Conservation (phyloP, 441 rosid species). For the Populus tomentosa region DNA sequence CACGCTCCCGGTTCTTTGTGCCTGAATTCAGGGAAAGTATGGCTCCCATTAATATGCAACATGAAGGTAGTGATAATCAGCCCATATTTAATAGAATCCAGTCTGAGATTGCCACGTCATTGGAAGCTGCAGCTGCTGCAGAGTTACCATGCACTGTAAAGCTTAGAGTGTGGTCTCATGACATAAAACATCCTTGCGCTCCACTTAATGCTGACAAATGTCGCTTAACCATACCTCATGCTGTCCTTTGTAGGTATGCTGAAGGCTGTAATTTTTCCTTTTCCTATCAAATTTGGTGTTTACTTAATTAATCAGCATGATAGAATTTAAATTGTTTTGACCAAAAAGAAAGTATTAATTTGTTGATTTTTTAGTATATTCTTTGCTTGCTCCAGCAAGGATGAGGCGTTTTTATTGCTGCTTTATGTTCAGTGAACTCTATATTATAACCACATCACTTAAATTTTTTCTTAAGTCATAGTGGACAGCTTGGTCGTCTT, state of each 20-base stretch:
- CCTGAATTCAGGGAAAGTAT: conserved; percentile 46
- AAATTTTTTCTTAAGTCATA: neutral
- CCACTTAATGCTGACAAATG: conserved; percentile 49
- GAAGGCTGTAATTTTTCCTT: conserved; percentile 8
- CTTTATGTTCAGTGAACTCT: neutral
- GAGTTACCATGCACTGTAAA: conserved; percentile 90
- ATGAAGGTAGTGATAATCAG: conserved; percentile 40
- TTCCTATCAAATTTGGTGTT: neutral
- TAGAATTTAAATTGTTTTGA: neutral
- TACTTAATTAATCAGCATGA: neutral
- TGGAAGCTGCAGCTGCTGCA: conserved; percentile 44
- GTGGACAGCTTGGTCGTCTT: neutral
- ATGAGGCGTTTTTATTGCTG: neutral
- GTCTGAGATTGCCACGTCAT: conserved; percentile 68
- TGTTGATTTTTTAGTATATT: neutral
- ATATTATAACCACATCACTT: neutral
- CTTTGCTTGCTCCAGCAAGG: neutral
- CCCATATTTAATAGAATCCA: conserved; percentile 54
- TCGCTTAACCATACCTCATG: conserved; percentile 75
- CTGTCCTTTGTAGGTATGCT: conserved; percentile 83
- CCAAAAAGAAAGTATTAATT: neutral
- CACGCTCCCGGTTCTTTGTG: conserved; percentile 36
- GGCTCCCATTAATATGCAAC: conserved; percentile 31
- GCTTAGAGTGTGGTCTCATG: conserved; percentile 75
- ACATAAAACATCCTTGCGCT: conserved; percentile 56